Percentiles rank a stretch among this genome's conserved stretches.
phyloP scores from a whole-genome alignment of 768 basidiomycete species.

The Paxillus ammoniavirescens region DNA sequence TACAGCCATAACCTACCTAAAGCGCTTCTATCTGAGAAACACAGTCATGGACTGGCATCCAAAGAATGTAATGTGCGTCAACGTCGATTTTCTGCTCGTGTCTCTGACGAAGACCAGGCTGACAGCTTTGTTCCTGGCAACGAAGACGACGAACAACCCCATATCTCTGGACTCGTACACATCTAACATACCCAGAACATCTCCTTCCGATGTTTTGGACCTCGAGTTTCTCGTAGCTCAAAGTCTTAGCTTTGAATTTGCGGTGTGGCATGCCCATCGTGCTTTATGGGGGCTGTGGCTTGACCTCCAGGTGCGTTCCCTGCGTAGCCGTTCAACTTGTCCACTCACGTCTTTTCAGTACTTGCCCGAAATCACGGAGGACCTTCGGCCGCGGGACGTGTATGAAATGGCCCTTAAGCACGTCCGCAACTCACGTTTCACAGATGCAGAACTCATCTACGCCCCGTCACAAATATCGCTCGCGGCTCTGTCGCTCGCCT shows the following conservation, averaged over 20 bases:
- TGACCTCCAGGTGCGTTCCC: constrained; percentile 72
- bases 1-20: constrained; percentile 88
- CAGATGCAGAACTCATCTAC: constrained; percentile 89
- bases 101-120: constrained; percentile 54
- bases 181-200: constrained; percentile 76
- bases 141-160: constrained; percentile 95
- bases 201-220: constrained; percentile 82
- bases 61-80: constrained; percentile 90
- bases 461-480: constrained; percentile 93
- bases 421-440: constrained; percentile 79
- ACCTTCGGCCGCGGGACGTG: constrained; percentile 46
- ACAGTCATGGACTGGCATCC: constrained; percentile 99
- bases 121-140: constrained; percentile 90
- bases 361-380: constrained; percentile 49
- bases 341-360: constrained; percentile 41
- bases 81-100: background rate
- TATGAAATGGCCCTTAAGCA: constrained; percentile 67
- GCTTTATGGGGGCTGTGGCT: constrained; percentile 88
- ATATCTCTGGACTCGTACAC: constrained; percentile 87
- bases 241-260: constrained; percentile 91
- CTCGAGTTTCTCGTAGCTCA: constrained; percentile 96
- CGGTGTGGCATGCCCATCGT: constrained; percentile 87
- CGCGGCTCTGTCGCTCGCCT: constrained; percentile 67
- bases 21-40: constrained; percentile 95
- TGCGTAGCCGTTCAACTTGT: background rate